Evolutionary conservation across 306 rosid genomes (phyloP).

Genomic region (Ceratonia siliqua): DNA sequence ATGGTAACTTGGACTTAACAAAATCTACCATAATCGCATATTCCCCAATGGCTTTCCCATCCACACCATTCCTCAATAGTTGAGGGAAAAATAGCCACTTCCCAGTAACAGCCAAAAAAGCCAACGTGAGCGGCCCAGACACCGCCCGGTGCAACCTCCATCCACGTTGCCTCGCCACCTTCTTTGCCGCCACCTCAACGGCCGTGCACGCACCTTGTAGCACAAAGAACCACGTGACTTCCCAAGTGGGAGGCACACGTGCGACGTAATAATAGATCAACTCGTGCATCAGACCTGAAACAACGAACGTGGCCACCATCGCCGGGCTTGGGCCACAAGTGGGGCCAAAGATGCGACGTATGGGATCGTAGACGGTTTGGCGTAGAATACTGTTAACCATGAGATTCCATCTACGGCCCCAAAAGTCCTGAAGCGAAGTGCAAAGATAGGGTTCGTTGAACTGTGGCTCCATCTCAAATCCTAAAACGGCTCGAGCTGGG

Average conservation of each 20-base stretch:
- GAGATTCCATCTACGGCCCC: slow-evolving; percentile 90
- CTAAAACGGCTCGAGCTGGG: slow-evolving; percentile 43
- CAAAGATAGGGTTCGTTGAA: slow-evolving; percentile 64
- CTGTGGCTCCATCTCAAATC: slow-evolving; percentile 58
- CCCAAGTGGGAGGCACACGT: slow-evolving; percentile 76
- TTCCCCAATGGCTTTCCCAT: slow-evolving; percentile 41
- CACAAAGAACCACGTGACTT: slow-evolving; percentile 68
- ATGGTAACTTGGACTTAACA: slow-evolving; percentile 16
- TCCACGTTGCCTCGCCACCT: slow-evolving; percentile 3
- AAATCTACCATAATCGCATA: slow-evolving; percentile 34
- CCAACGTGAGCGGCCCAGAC: slow-evolving; percentile 43
- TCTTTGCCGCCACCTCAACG: slow-evolving; percentile 59
- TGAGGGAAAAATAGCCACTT: slow-evolving; percentile 73
- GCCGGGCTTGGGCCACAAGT: slow-evolving; percentile 20
- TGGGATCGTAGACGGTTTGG: slow-evolving; percentile 48
- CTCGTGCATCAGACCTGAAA: slow-evolving; percentile 75
- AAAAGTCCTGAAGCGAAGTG: slow-evolving; percentile 79
- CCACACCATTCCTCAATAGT: slow-evolving; percentile 54
- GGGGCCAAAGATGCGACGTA: slow-evolving; percentile 17
- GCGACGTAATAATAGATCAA: slow-evolving; percentile 57
- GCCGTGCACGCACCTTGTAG: slow-evolving; percentile 56
- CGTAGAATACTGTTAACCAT: slow-evolving; percentile 60
- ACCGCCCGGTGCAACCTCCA: slow-evolving; percentile 46
- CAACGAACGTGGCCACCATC: slow-evolving; percentile 39
- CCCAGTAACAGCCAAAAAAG: slow-evolving; percentile 45